Conservation (phyloP, 1,284 basidiomycete species). For the Neolentinus lepideus region DNA sequence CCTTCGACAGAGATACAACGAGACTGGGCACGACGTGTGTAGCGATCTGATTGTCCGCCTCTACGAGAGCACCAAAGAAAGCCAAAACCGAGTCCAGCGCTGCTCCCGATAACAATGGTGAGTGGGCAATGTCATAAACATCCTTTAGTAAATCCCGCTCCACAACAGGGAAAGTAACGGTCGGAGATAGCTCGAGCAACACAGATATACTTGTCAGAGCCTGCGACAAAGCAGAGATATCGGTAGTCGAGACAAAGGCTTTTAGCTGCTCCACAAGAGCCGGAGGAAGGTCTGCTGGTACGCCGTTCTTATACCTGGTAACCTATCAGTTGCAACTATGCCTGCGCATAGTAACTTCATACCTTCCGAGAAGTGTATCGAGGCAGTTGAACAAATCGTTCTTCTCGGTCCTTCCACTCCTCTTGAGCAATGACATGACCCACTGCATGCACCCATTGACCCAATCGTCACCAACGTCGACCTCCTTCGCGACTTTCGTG, state of each 20-base stretch:
- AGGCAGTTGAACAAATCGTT: conserved; percentile 78
- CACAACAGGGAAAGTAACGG: conserved; percentile 60
- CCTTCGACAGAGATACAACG: conserved; percentile 53
- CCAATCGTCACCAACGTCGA: conserved; percentile 69
- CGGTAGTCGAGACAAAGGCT: conserved; percentile 62
- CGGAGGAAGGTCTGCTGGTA: conserved; percentile 57
- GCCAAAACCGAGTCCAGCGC: conserved; percentile 74
- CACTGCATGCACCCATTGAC: conserved; percentile 75
- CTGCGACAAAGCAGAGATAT: conserved; percentile 75
- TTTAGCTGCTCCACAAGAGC: conserved; percentile 69
- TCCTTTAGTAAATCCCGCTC: conserved; percentile 63
- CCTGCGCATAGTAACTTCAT: conserved; percentile 7
- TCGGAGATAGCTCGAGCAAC: conserved; percentile 64
- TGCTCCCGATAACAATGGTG: conserved; percentile 67
- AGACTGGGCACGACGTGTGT: conserved; percentile 72
- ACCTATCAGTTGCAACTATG: conserved; percentile 9
- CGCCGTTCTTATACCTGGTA: conserved; percentile 51
- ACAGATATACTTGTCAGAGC: conserved; percentile 66
- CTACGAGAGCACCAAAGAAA: conserved; percentile 80
- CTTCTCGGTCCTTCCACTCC: conserved; percentile 76
- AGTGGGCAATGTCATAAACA: conserved; percentile 69
- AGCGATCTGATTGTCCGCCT: conserved; percentile 75
- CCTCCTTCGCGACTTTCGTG: conserved; percentile 62
- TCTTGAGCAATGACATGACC: conserved; percentile 71
- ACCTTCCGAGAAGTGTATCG: conserved; percentile 68